These are phyloP conservation scores for Neurospora tetraspora DNA, from an alignment of 495 filamentous ascomycete species.

Conservation along the genomic window DNA sequence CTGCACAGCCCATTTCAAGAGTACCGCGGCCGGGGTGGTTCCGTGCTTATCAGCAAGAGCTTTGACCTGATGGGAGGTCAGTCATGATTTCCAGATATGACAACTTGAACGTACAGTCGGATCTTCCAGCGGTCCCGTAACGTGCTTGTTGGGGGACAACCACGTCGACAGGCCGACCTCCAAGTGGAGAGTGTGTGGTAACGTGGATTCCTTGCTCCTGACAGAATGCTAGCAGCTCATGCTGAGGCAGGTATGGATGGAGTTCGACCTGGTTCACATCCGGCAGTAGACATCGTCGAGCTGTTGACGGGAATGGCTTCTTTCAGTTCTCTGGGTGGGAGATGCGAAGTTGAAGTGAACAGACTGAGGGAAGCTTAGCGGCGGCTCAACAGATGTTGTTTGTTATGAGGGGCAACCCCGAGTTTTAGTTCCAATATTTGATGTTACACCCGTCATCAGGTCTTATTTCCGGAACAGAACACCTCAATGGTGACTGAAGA, in stretches of 20 bases:
- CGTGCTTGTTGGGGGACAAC: conserved; percentile 18
- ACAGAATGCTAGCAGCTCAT: conserved; percentile 40
- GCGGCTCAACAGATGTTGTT: too few relatives aligned
- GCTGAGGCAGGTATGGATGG: conserved; percentile 30
- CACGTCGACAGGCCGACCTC: conserved; percentile 32
- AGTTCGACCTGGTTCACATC: conserved; percentile 33
- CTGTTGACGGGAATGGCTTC: too few relatives aligned
- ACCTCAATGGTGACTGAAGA: not conserved
- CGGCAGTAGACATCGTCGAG: too few relatives aligned
- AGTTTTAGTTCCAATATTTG: too few relatives aligned
- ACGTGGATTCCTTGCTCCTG: conserved; percentile 49
- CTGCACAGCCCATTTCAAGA: conserved; percentile 28
- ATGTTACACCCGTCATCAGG: not conserved
- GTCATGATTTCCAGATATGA: not conserved
- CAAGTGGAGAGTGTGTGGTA: conserved; percentile 53
- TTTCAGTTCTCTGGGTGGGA: too few relatives aligned
- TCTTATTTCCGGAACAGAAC: not conserved
- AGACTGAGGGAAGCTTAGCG: too few relatives aligned
- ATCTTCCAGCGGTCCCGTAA: conserved; percentile 19
- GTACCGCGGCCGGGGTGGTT: too few relatives aligned
- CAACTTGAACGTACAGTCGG: conserved; percentile 1
- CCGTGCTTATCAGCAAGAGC: too few relatives aligned
- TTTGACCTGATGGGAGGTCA: too few relatives aligned
- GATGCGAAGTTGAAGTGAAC: conserved; percentile 29
- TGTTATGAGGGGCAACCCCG: conserved; percentile 9